Base-by-base conservation (phyloP, 345 rosid genomes). In the Lepidium sativum region DNA sequence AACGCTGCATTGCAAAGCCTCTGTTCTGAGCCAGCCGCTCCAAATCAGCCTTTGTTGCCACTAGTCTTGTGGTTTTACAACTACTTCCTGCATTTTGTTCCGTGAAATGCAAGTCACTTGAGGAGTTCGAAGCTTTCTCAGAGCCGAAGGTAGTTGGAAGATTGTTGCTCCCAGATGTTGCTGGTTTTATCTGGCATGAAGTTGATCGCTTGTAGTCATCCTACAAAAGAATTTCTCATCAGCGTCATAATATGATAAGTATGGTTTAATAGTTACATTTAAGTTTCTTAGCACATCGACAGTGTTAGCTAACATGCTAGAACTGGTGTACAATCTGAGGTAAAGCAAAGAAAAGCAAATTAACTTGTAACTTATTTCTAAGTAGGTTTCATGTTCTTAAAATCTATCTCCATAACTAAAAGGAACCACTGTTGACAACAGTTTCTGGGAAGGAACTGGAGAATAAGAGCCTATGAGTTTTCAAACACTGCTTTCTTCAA, bases 1-100 rank as follows among this genome's bases (percentile, higher is more conserved):
- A 92, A 6, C 97, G 89, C 35, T 79, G 87, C 97, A 92, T 86
- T 32, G 99, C 99, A 32, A 77, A 70, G 50, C 89, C 99, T 68
- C 97, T 80, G 73, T 86, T 80, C 54, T 86, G 85, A 6, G 88
- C 89, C 44, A 85, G 75, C 33, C 73, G 71, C 62, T 83, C 86
- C 54, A 77, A 67, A 50, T 87, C 91, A 32, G 83, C 83, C 67
- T 74, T 89, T 33, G 80, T 77, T 53, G 80, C 77, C 31, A 75
- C 65, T 29, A 73, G 51, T 49, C 60, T 68, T 34, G 77, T 27
- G 31, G 66, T 60, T 58, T 84, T 85, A 39, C 74, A 75, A 67
- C 71, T 67, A 65, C 63, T 27, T 29, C 74, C 71, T 41, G 75
- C 44, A 47, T 76, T 38, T 18, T 80, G 81, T 44, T 80, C 82